Conservation (phyloP, 805 yeast species). For the Komagataella pseudopastoris region DNA sequence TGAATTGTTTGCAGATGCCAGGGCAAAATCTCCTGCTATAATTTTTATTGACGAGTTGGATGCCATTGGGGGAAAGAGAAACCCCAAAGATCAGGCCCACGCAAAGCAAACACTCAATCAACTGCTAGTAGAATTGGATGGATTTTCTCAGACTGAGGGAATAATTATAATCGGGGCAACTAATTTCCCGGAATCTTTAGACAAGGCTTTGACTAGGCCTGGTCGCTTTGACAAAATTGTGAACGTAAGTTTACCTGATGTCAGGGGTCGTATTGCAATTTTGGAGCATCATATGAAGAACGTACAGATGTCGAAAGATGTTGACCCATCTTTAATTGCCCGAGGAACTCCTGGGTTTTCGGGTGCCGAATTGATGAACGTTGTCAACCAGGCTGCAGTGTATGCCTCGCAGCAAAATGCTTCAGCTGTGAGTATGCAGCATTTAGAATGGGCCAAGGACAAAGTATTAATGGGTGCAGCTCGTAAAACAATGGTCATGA, state of each 20-base stretch:
- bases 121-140: slow-evolving; percentile 90
- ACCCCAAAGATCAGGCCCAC: slow-evolving; percentile 95
- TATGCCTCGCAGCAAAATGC: slow-evolving; percentile 92
- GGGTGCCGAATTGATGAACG: slow-evolving; percentile 95
- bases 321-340: slow-evolving; percentile 82
- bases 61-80: slow-evolving; percentile 97
- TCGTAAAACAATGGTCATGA: slow-evolving; percentile 92
- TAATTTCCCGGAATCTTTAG: slow-evolving; percentile 93
- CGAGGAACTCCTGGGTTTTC: slow-evolving; percentile 96
- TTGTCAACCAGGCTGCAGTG: slow-evolving; percentile 96
- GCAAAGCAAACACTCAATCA: slow-evolving; percentile 97
- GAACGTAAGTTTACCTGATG: slow-evolving; percentile 92
- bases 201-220: slow-evolving; percentile 95
- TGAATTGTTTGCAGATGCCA: slow-evolving; percentile 84
- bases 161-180: slow-evolving; percentile 97
- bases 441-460: slow-evolving; percentile 98
- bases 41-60: slow-evolving; percentile 96
- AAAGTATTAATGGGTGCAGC: slow-evolving; percentile 97
- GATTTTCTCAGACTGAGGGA: slow-evolving; percentile 84
- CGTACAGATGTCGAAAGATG: slow-evolving; percentile 73
- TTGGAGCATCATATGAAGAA: slow-evolving; percentile 84
- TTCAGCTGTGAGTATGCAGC: slow-evolving; percentile 76
- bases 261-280: slow-evolving; percentile 91
- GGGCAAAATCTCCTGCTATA: slow-evolving; percentile 93
- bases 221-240: slow-evolving; percentile 97